Evolutionary conservation across 306 rosid genomes (phyloP), one percentile per base, ranked within the genome.

Genomic region (Lathyrus aphaca): DNA sequence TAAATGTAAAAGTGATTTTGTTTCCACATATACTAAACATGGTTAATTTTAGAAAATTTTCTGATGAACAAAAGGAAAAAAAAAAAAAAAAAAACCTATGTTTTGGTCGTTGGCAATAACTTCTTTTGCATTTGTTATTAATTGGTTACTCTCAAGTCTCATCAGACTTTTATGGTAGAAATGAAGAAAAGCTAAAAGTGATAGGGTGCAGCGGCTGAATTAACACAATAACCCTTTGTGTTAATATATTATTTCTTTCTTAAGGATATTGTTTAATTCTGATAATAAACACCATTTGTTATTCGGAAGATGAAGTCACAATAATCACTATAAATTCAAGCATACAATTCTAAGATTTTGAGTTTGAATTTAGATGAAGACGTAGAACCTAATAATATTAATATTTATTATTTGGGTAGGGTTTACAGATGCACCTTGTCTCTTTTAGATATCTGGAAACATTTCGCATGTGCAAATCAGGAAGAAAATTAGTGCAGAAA

Each of bases 11-110:
- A 57, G 4, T 35, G 1, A 0, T 39, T 32, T 55, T 62, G 66
- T 78, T 23, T 27, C 30, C 66, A 9, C 50, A 39, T 45, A 13
- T 64, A 54, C 16, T 35, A 45, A 59, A 12, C 51, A 63, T 21
- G 54, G 55, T 63, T 77, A 57, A 23, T 54, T 54, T 57, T 49
- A 43, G 50, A 64, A 73, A 4, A 2, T 9, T 16, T 67, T 50
- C 42, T 42, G 27, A 27, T 4, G 55, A 42, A 16, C 35, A 39
- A 39, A 55, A 17, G 43, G 35, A 51, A 40, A 32, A 19, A 8
- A 3, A 27, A 14, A 13, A 27, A 56, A 27, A 3, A 25, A 27
- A 55, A 56, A 27, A 29, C 11, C 13, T 57, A 6, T 14, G 40
- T 29, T 29, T 57, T 29, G 63, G 63, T 29, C 11, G 40, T 29